These are phyloP conservation scores for Emericellopsis atlantica DNA, from an alignment of 2,329 filamentous ascomycete genomes.

Conservation along the genomic window DNA sequence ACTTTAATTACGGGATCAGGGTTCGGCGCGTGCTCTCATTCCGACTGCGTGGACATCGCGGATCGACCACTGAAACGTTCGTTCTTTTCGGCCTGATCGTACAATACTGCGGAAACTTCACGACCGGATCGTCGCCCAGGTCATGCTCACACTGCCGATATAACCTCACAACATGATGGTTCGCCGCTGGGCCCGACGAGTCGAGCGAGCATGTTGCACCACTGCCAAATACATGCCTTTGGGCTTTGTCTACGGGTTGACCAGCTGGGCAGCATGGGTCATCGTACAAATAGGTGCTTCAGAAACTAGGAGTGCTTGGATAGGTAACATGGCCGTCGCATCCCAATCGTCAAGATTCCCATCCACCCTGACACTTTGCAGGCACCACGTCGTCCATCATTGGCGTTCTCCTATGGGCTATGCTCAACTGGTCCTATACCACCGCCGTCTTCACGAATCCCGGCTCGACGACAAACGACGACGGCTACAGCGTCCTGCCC, in stretches of 20 bases:
- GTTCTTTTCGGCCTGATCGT: too few species aligned
- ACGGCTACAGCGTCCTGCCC: conserved; percentile 71
- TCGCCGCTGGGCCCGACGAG: conserved; percentile 51
- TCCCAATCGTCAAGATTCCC: neutral
- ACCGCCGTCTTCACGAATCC: conserved; percentile 88
- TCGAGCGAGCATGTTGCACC: conserved; percentile 76
- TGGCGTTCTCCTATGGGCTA: conserved; percentile 58
- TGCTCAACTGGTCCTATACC: conserved; percentile 84
- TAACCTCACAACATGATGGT: conserved; percentile 24
- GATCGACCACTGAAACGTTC: too few species aligned
- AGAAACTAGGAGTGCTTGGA: conserved; percentile 38
- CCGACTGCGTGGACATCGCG: too few species aligned
- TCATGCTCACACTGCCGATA: too few species aligned
- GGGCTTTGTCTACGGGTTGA: conserved; percentile 74
- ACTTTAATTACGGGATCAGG: too few species aligned
- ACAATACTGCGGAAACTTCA: too few species aligned
- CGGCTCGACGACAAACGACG: conserved; percentile 52
- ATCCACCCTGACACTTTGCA: conserved; percentile 12
- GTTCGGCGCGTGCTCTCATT: too few species aligned
- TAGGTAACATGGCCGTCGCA: conserved; percentile 31
- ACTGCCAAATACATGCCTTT: conserved; percentile 77
- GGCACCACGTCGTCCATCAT: conserved; percentile 45
- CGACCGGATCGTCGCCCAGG: too few species aligned
- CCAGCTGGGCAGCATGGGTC: conserved; percentile 91
- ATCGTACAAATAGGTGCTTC: conserved; percentile 58